Conservation (phyloP, 2,329 filamentous ascomycete genomes). For the Aspergillus ibericus region DNA sequence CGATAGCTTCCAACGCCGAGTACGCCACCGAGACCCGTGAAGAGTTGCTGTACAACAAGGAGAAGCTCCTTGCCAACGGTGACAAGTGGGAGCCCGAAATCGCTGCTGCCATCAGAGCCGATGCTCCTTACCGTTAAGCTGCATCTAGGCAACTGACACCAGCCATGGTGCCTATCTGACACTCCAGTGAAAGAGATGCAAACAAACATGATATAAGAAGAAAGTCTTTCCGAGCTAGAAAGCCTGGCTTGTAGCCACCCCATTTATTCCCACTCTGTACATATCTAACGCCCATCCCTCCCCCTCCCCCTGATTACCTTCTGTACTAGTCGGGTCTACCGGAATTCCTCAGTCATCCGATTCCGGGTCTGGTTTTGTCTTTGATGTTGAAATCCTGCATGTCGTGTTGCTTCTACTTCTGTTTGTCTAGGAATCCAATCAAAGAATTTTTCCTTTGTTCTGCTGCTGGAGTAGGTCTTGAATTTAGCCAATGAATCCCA, state of each 20-base stretch:
- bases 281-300: conserved; percentile 28
- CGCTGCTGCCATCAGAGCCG: conserved; percentile 85
- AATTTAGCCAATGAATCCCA: too few species aligned
- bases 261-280: conserved; percentile 29
- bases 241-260: neutral
- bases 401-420: conserved; percentile 23
- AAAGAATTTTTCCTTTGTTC: conserved; percentile 4
- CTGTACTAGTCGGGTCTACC: conserved; percentile 34
- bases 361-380: conserved; percentile 25
- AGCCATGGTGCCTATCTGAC: neutral
- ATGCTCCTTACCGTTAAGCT: conserved; percentile 81
- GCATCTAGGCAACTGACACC: neutral
- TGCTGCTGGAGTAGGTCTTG: neutral
- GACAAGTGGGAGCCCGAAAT: conserved; percentile 99
- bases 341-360: conserved; percentile 20
- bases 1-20: conserved; percentile 66
- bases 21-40: conserved; percentile 80
- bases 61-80: conserved; percentile 84
- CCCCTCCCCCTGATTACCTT: conserved; percentile 21
- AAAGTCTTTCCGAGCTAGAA: conserved; percentile 9
- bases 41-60: conserved; percentile 97
- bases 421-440: neutral
- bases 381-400: conserved; percentile 25
- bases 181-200: conserved; percentile 7
- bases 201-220: conserved; percentile 13